Evolutionary conservation across 805 yeast genomes (phyloP), one percentile per base, ranked within the genome.

Genomic region (Metschnikowia lachancei): DNA sequence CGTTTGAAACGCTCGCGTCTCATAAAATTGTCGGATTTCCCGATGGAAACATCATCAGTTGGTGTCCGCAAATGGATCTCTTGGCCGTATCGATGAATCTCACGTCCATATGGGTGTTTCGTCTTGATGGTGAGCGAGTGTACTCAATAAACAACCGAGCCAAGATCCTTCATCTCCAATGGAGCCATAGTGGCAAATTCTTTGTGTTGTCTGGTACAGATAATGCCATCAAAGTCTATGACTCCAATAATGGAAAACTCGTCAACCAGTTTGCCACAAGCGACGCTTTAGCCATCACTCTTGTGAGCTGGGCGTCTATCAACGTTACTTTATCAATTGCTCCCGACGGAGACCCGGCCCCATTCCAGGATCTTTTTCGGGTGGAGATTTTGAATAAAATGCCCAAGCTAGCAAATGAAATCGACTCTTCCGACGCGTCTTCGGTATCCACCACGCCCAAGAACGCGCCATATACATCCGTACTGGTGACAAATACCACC

Each of bases 41-140:
- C 32, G 75, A 71, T 48, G 74, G 74, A 0, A 66, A 63, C 43
- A 58, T 67, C 48, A 50, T 71, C 39, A 64, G 67, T 34, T 73
- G 76, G 72, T 78, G 82, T 55, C 83, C 84, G 1, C 65, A 74
- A 9, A 74, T 80, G 71, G 77, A 77, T 51, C 67, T 80, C 28
- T 51, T 83, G 29, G 76, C 81, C 6, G 58, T 81, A 2, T 67
- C 80, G 9, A 77, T 62, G 85, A 83, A 46, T 56, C 65, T 56
- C 48, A 68, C 46, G 60, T 81, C 77, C 3, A 55, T 72, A 4
- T 70, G 79, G 67, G 72, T 82, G 9, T 78, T 75, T 52, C 72
- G 87, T 39, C 61, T 74, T 35, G 76, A 74, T 47, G 84, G 83
- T 1, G 77, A 75, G 49, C 54, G 77, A 17, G 77, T 80, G 4